phyloP scores from a whole-genome alignment of 2,329 filamentous ascomycete species.

The Colletotrichum gloeosporioides region DNA sequence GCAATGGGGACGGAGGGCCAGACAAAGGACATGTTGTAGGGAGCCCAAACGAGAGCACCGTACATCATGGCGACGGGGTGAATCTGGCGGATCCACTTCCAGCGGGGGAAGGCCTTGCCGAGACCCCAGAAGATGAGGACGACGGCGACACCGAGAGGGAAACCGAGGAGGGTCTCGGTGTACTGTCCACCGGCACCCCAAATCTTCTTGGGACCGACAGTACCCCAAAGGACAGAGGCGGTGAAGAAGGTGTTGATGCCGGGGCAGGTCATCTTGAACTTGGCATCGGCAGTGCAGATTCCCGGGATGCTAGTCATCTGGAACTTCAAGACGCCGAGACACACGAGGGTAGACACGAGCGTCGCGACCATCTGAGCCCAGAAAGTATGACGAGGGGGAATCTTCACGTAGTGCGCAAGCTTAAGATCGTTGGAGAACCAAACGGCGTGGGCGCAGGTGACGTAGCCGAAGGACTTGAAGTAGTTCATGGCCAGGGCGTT shows the following conservation, averaged over 20 bases:
- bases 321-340: slow-evolving; percentile 54
- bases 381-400: slow-evolving; percentile 66
- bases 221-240: slow-evolving; percentile 46
- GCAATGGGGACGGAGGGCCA: slow-evolving; percentile 53
- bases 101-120: slow-evolving; percentile 36
- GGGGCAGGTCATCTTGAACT: slow-evolving; percentile 42
- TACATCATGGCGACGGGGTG: slow-evolving; percentile 48
- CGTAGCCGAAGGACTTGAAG: slow-evolving; percentile 56
- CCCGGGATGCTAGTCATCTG: slow-evolving; percentile 40
- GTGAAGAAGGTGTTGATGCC: slow-evolving; percentile 45
- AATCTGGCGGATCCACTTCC: slow-evolving; percentile 39
- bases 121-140: slow-evolving; percentile 41
- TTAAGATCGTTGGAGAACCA: slow-evolving; percentile 41
- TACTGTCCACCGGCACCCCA: slow-evolving; percentile 41
- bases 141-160: slow-evolving; percentile 41
- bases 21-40: slow-evolving; percentile 54
- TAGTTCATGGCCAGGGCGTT: slow-evolving; percentile 60
- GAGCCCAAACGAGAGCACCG: slow-evolving; percentile 45
- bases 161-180: slow-evolving; percentile 39
- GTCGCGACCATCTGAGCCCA: slow-evolving; percentile 63
- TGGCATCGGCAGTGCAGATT: slow-evolving; percentile 41
- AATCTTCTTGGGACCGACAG: slow-evolving; percentile 41
- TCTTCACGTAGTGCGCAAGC: slow-evolving; percentile 63
- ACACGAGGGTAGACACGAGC: slow-evolving; percentile 56
- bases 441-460: slow-evolving; percentile 27